Conservation (phyloP, 768 basidiomycete species). For the Rubroboletus satanas region DNA sequence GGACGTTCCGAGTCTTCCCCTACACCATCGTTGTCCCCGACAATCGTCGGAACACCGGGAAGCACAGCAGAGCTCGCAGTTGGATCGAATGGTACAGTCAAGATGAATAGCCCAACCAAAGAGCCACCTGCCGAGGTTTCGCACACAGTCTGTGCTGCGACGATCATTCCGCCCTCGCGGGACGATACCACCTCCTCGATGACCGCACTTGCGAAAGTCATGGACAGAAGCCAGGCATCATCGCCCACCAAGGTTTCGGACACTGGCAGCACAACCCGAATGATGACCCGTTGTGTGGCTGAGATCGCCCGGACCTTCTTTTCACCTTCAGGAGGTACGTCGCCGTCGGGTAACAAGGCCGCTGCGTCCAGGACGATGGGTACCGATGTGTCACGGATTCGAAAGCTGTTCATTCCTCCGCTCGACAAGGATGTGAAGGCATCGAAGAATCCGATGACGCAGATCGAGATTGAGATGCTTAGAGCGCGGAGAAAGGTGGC, state of each 20-base stretch:
- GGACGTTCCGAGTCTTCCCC: not conserved
- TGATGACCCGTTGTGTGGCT: not conserved
- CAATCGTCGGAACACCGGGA: not conserved
- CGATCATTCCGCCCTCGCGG: not conserved
- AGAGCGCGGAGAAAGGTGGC: constrained; percentile 5
- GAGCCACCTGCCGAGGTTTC: not conserved
- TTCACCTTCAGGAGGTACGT: not conserved
- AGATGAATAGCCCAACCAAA: not conserved
- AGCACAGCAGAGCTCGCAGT: not conserved
- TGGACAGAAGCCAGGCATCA: not conserved
- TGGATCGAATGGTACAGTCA: not conserved
- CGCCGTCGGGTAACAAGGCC: not conserved
- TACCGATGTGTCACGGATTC: not conserved
- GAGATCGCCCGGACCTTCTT: not conserved
- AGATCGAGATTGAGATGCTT: constrained; percentile 8
- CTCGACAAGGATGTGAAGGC: not conserved
- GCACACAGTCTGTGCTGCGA: not conserved
- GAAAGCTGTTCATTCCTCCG: constrained; percentile 1
- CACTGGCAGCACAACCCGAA: not conserved
- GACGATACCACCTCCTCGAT: not conserved
- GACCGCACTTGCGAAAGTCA: not conserved
- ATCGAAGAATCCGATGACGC: not conserved
- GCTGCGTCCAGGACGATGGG: not conserved
- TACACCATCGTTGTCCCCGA: not conserved
- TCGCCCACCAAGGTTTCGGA: not conserved